Base-by-base conservation (phyloP, 768 basidiomycete genomes). In the Exidia glandulosa region DNA sequence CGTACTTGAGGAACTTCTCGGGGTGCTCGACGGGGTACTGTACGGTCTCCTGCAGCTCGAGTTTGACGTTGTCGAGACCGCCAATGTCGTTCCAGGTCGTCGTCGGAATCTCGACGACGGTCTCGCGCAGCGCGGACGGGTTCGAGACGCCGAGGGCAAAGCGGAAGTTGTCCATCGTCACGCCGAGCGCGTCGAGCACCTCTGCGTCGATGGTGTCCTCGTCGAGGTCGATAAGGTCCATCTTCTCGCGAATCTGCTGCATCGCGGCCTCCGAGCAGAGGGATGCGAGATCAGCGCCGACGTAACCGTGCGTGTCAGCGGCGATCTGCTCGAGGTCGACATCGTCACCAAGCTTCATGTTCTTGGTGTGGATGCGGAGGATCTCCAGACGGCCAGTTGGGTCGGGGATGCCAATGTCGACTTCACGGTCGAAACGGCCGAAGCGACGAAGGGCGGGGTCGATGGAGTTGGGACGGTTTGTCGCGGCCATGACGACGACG, bases 171-270 rank as follows among this genome's bases (percentile, higher is more conserved):
- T 99, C 96, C 95, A 97, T 97, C 31, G 96, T 99, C 65, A 99
- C 94, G 65, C 96, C 96, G 56, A 99, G 89, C 5, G 94, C 90
- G 74, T 99, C 96, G 59, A 99, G 88, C 2, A 99, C 95, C 74
- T 99, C 96, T 7, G 96, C 96, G 68, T 99, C 96, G 69, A 99
- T 99, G 56, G 95, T 97, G 70, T 99, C 96, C 73, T 95, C 91
- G 63, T 94, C 92, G 32, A 95, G 82, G 72, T 94, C 93, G 64
- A 95, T 93, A 65, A 93, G 76, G 66, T 97, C 94, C 95, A 99
- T 98, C 84, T 99, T 99, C 77, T 99, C 96, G 72, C 96, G 90
- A 64, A 99, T 99, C 72, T 99, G 96, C 77, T 99, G 96, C 96
- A 99, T 99, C 52, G 96, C 96, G 59, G 96, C 96, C 72, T 99